Base-by-base conservation (phyloP, 106 monocot species). In the Acorus gramineus region DNA sequence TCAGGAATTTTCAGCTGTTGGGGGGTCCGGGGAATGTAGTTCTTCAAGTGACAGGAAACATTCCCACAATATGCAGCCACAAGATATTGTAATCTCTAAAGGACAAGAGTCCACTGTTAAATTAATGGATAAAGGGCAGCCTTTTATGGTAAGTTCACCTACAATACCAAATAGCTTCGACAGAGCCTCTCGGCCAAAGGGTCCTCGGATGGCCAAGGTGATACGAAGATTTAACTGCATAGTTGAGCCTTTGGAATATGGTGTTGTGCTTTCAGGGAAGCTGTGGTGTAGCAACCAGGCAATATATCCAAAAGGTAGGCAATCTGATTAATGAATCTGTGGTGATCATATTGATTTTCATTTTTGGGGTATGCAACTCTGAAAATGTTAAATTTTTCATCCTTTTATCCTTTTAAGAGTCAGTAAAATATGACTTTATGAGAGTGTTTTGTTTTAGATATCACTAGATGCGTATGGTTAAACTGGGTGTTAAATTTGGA, bases 241-340 rank as follows among this genome's bases (percentile, higher is more conserved):
- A 63, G 87, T 96, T 52, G 83, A 91, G 71, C 78, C 69, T 55
- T 64, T 91, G 77, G 79, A 78, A 52, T 82, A 74, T 77, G 96
- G 91, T 67, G 61, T 58, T 50, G 74, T 91, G 46, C 46, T 75
- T 64, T 74, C 85, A 75, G 85, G 87, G 74, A 85, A 60, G 0
- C 49, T 78, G 47, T 96, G 96, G 96, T 96, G 74, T 53, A 83
- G 60, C 5, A 77, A 71, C 56, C 86, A 77, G 69, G 77, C 76
- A 54, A 96, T 96, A 70, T 96, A 80, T 46, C 96, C 91, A 3
- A 91, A 88, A 83, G 96, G 96, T 91, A 65, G 13, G 28, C 12
- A 11, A 47, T 44, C 7, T 5, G 14, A 42, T 42, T 11, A 64
- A 47, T 46, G 45, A 42, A 61, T 47, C 45, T 46, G 28, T 28